phyloP scores from a whole-genome alignment of 2,329 filamentous ascomycete species.

The Cladosporium sp. region DNA sequence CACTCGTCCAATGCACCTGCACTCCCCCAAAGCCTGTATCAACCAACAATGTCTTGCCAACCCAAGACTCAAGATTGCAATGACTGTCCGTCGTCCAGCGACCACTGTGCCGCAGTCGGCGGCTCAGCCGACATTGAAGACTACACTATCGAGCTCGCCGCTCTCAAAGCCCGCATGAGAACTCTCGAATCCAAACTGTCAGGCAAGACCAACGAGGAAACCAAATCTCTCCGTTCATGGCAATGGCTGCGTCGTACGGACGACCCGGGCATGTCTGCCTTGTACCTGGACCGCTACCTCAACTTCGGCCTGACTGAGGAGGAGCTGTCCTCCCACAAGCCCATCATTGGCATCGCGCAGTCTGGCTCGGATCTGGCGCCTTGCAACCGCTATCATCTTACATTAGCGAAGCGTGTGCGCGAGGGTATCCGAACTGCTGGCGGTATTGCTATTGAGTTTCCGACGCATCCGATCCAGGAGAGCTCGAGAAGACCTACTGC shows the following conservation, averaged over 20 bases:
- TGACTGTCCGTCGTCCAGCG: slow-evolving; percentile 2
- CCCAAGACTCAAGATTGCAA: slow-evolving; percentile 5
- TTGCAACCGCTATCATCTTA: slow-evolving; percentile 29
- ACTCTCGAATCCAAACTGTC: slow-evolving; percentile 27
- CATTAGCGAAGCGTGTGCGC: slow-evolving; percentile 25
- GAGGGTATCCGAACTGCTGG: slow-evolving; percentile 28
- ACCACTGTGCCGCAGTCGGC: slow-evolving; percentile 1
- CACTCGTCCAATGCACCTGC: no score
- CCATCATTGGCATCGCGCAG: slow-evolving; percentile 30
- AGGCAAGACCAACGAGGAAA: slow-evolving; percentile 16
- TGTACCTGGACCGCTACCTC: slow-evolving; percentile 30
- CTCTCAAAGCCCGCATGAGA: slow-evolving; percentile 25
- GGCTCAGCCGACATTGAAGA: slow-evolving; percentile 27
- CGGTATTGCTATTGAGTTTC: slow-evolving; percentile 30
- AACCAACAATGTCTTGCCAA: slow-evolving; percentile 4
- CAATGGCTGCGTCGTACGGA: slow-evolving; percentile 29
- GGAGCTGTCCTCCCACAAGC: slow-evolving; percentile 26
- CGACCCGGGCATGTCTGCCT: slow-evolving; percentile 27
- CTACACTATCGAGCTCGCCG: slow-evolving; percentile 27
- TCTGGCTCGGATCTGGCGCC: slow-evolving; percentile 29
- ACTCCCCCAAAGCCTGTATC: no score
- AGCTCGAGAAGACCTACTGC: slow-evolving; percentile 26
- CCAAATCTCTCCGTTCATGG: slow-evolving; percentile 22
- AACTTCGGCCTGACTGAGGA: slow-evolving; percentile 28
- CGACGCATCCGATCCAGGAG: slow-evolving; percentile 31